Conservation (phyloP, 2,329 filamentous ascomycete species). For the Botrytis porri region DNA sequence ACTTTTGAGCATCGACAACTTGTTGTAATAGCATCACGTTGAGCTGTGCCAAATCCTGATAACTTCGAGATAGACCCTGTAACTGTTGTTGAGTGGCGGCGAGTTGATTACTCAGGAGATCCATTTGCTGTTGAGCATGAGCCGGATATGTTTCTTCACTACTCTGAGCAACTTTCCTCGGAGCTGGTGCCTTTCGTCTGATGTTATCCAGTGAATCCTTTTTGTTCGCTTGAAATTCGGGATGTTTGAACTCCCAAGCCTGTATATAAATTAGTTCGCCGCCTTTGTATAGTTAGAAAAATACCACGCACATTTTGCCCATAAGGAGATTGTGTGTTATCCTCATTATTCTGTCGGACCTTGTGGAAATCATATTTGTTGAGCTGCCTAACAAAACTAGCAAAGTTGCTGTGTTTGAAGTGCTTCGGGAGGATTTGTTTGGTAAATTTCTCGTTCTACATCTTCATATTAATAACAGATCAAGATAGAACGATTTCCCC, state of each 20-base stretch:
- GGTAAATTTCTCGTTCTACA: constrained; percentile 94
- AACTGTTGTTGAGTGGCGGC: constrained; percentile 90
- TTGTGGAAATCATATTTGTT: constrained; percentile 99
- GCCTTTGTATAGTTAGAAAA: not conserved
- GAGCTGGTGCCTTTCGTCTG: constrained; percentile 87
- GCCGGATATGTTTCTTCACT: constrained; percentile 68
- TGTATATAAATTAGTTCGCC: constrained; percentile 42
- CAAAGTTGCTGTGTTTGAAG: constrained; percentile 99
- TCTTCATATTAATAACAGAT: constrained; percentile 21
- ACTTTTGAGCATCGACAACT: constrained; percentile 58
- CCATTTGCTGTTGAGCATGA: constrained; percentile 65
- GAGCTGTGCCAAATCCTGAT: constrained; percentile 68
- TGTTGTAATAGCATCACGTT: constrained; percentile 62
- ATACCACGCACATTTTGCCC: constrained; percentile 64
- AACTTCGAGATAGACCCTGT: constrained; percentile 80
- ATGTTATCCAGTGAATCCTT: constrained; percentile 98
- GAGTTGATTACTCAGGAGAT: constrained; percentile 82
- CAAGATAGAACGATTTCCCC: not conserved
- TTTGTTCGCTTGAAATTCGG: constrained; percentile 91
- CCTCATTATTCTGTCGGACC: constrained; percentile 86
- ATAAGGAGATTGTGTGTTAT: constrained; percentile 77
- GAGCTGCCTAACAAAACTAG: constrained; percentile 90
- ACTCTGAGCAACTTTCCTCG: constrained; percentile 66
- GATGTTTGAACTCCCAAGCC: constrained; percentile 97
- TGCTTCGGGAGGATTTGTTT: constrained; percentile 96